phyloP scores from a whole-genome alignment of 495 filamentous ascomycete genomes.

The Cudoniella acicularis region DNA sequence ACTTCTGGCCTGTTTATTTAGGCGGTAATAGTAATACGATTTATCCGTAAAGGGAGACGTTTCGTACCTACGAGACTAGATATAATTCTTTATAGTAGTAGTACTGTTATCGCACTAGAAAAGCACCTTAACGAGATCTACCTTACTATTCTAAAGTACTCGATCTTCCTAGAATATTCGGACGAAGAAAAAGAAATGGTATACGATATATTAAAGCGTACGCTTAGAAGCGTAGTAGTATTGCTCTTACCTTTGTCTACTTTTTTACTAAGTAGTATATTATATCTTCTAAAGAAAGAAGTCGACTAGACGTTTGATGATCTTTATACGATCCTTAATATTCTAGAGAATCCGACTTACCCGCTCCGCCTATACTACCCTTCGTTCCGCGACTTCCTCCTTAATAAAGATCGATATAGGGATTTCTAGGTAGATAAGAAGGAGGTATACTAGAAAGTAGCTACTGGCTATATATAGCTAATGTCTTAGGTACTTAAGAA shows the following conservation, averaged over 20 bases:
- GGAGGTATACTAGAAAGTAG: slow-evolving; percentile 30
- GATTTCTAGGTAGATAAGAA: slow-evolving; percentile 40
- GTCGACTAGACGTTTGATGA: slow-evolving; percentile 23
- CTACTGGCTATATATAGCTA: slow-evolving; percentile 31
- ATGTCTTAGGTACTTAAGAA: slow-evolving; percentile 29
- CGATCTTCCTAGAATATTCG: neutral
- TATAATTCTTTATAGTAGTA: neutral
- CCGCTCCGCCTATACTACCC: slow-evolving; percentile 39
- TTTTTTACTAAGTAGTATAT: neutral
- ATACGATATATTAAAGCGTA: neutral
- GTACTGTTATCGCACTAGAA: neutral
- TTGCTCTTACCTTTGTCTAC: neutral
- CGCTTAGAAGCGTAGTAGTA: neutral
- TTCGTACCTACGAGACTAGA: neutral
- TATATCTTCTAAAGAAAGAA: neutral
- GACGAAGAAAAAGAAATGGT: slow-evolving; percentile 1
- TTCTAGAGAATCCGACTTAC: slow-evolving; percentile 23
- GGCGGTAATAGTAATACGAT: neutral
- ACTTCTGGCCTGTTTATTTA: slow-evolving; percentile 9
- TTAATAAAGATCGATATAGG: slow-evolving; percentile 29
- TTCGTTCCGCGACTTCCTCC: slow-evolving; percentile 50
- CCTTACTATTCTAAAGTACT: neutral
- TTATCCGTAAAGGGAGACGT: slow-evolving; percentile 7
- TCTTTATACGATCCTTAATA: slow-evolving; percentile 33
- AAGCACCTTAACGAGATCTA: slow-evolving; percentile 7